phyloP scores from a whole-genome alignment of 768 basidiomycete species.

The Lentinus tigrinus region DNA sequence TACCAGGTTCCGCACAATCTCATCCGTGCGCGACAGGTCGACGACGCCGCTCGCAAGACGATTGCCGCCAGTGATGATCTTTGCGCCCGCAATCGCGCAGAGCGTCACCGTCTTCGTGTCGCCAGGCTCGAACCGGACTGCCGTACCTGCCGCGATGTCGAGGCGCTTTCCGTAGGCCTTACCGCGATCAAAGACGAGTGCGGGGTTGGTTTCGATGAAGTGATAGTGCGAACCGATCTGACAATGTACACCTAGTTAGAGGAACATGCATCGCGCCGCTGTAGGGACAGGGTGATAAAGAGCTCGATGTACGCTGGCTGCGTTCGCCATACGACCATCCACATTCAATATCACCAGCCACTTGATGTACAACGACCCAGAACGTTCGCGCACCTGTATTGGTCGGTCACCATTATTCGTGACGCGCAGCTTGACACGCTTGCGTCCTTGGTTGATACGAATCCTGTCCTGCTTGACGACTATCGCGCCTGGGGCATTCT shows the following conservation, averaged over 20 bases:
- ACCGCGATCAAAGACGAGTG: slow-evolving; percentile 78
- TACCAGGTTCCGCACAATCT: slow-evolving; percentile 47
- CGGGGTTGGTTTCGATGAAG: slow-evolving; percentile 86
- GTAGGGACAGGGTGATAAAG: too few species aligned
- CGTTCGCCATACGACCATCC: too few species aligned
- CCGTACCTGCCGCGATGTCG: slow-evolving; percentile 93
- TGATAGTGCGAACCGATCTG: slow-evolving; percentile 94
- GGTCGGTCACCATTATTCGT: slow-evolving; percentile 93
- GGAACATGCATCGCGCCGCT: not conserved
- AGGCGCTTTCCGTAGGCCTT: slow-evolving; percentile 82
- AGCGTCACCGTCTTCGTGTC: slow-evolving; percentile 83
- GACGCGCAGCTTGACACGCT: slow-evolving; percentile 69
- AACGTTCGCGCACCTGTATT: slow-evolving; percentile 63
- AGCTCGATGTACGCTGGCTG: too few species aligned
- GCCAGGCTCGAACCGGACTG: slow-evolving; percentile 95
- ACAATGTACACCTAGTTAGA: slow-evolving; percentile 9
- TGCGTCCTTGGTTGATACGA: slow-evolving; percentile 71
- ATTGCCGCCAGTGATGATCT: slow-evolving; percentile 79
- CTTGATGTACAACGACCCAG: too few species aligned
- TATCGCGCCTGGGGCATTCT: slow-evolving; percentile 72
- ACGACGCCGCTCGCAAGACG: slow-evolving; percentile 58
- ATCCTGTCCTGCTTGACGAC: slow-evolving; percentile 66
- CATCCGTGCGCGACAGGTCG: slow-evolving; percentile 43
- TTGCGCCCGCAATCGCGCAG: slow-evolving; percentile 71
- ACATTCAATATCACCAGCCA: too few species aligned